Conservation (phyloP, 108 stramenopile genomes). For the Conticribra weissflogii region DNA sequence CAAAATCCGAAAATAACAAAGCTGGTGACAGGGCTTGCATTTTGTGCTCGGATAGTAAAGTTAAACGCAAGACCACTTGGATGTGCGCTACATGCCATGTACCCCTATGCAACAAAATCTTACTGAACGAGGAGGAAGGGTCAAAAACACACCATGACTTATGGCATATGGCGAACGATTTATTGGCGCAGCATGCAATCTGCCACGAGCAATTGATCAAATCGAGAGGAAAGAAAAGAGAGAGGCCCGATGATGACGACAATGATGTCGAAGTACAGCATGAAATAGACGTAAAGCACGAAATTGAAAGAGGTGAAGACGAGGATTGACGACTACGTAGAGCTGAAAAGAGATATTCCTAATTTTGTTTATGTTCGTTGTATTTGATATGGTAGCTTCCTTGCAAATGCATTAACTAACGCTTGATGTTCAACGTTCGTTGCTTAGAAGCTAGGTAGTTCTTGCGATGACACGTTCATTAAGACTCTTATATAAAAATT, state of each 20-base stretch:
- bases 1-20: constrained; percentile 25
- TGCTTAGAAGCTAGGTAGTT: too few relatives aligned
- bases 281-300: too few relatives aligned
- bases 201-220: constrained; percentile 28
- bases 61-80: constrained; percentile 26
- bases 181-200: constrained; percentile 20
- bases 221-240: constrained; percentile 32
- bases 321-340: too few relatives aligned
- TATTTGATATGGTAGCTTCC: too few relatives aligned
- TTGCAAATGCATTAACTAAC: too few relatives aligned
- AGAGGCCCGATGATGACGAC: not conserved
- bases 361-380: too few relatives aligned
- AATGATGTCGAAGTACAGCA: not conserved
- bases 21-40: constrained; percentile 27
- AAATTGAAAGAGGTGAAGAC: too few relatives aligned
- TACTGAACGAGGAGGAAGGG: constrained; percentile 18
- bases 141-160: constrained; percentile 21
- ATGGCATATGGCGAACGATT: constrained; percentile 32
- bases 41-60: constrained; percentile 27
- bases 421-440: too few relatives aligned
- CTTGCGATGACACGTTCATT: too few relatives aligned
- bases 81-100: constrained; percentile 27
- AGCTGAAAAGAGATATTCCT: too few relatives aligned
- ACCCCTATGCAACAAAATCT: constrained; percentile 20
- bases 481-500: too few relatives aligned